Conservation (phyloP, 495 filamentous ascomycete genomes). For the Symbiotaphrina buchneri region DNA sequence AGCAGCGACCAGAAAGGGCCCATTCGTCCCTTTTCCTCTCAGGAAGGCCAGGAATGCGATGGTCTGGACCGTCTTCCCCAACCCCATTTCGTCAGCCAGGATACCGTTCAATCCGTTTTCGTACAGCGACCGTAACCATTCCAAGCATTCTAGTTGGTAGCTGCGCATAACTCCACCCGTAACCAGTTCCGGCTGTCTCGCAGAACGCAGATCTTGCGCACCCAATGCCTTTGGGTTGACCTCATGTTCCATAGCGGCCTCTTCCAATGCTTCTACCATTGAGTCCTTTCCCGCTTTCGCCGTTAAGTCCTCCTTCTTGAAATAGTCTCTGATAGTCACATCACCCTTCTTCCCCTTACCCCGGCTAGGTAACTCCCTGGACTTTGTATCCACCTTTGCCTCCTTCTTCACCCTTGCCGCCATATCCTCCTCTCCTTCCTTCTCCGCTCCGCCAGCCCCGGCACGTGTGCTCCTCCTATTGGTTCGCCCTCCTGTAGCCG, state of each 20-base stretch:
- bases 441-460: constrained; percentile 2
- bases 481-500: constrained; percentile 12
- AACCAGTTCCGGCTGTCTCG: constrained; percentile 64
- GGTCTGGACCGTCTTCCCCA: constrained; percentile 89
- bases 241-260: constrained; percentile 28
- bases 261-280: constrained; percentile 27
- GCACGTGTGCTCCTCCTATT: constrained; percentile 7
- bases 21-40: constrained; percentile 64
- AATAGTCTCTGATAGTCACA: constrained; percentile 29
- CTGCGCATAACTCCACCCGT: constrained; percentile 78
- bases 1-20: constrained; percentile 76
- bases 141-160: constrained; percentile 86
- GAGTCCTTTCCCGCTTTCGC: constrained; percentile 25
- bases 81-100: constrained; percentile 90
- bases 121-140: constrained; percentile 70
- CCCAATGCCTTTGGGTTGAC: constrained; percentile 41
- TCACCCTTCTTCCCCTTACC: constrained; percentile 11
- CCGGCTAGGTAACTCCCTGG: constrained; percentile 2
- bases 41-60: constrained; percentile 80
- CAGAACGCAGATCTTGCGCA: constrained; percentile 55
- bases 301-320: constrained; percentile 29
- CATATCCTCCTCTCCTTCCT: constrained; percentile 7
- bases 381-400: constrained; percentile 2
- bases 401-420: no score
- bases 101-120: constrained; percentile 94